Evolutionary conservation across 1,284 basidiomycete species (phyloP), one percentile per base, ranked within the genome.

Genomic region (Puccinia novopanici): DNA sequence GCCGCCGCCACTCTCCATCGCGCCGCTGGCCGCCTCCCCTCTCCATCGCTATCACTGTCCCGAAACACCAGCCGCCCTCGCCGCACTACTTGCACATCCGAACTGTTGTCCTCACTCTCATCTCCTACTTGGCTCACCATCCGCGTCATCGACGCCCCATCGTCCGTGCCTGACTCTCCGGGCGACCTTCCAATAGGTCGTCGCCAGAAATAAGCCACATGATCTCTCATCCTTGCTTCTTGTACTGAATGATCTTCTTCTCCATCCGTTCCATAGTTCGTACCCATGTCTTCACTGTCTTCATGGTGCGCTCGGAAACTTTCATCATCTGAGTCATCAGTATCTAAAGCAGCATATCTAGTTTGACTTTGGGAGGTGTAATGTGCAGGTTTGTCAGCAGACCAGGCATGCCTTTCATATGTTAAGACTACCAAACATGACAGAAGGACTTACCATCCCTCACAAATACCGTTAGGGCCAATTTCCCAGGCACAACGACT

Each of bases 401-500:
- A 54, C 8, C n/a, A 34, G 48, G 50, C 24, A 55, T 13, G 5
- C 15, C 27, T 17, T 10, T 8, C 30, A 34, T 4, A 42, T 65
- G 30, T 22, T 27, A 2, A 19, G 42, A 3, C 1, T 8, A 22
- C 3, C 6, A 5, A 37, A 52, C 19, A 72, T 22, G 17, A 34
- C 34, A 2, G 27, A 30, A 67, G 19, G 45, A 68, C 76, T 78
- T n/a, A 78, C 76, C 76, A 78, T 78, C 76, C 76, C 37, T 54
- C 54, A 40, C 76, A 78, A 22, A 71, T 57, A 27, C 67, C 76
- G 50, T 34, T 57, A n/a, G 52, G 9, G 24, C 65, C 76, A 10
- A 78, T 78, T 70, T 70, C 76, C 76, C 76, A 78, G 10, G 65
- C 52, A 50, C 76, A 78, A 34, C 67, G 65, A 71, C 76, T 54